Conservation (phyloP, 2,329 filamentous ascomycete species). For the Sporothrix protearum region DNA sequence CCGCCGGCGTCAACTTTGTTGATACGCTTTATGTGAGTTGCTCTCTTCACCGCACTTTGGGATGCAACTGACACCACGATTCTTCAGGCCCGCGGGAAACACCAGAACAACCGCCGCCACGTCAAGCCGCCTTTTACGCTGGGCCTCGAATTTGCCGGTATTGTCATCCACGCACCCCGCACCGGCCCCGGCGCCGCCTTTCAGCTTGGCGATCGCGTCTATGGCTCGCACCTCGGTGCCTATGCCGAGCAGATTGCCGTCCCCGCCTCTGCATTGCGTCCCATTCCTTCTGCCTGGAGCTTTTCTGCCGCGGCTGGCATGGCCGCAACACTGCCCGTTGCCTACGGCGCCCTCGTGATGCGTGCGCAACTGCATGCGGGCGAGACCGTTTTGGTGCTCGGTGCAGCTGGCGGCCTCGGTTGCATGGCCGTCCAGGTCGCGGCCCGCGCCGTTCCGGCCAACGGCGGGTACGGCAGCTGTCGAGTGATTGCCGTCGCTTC, state of each 20-base stretch:
- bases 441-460: constrained; percentile 35
- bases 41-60: not conserved
- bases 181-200: constrained; percentile 34
- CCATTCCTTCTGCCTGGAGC: constrained; percentile 45
- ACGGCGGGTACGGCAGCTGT: constrained; percentile 40
- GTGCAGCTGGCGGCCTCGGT: constrained; percentile 54
- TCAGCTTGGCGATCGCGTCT: constrained; percentile 49
- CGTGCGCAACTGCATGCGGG: constrained; percentile 42
- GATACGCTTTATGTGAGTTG: constrained; percentile 52
- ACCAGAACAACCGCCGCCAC: constrained; percentile 58
- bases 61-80: too few species aligned
- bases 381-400: constrained; percentile 53
- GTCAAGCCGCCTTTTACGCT: constrained; percentile 56
- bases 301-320: constrained; percentile 51
- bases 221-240: constrained; percentile 50
- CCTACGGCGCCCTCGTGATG: constrained; percentile 48
- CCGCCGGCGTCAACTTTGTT: constrained; percentile 57
- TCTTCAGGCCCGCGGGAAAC: constrained; percentile 48
- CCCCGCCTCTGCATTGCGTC: constrained; percentile 39
- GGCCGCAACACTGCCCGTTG: constrained; percentile 51
- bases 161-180: constrained; percentile 42
- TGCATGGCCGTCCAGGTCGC: constrained; percentile 56
- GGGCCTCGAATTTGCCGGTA: constrained; percentile 59
- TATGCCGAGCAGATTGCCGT: constrained; percentile 52
- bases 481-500: constrained; percentile 53